Evolutionary conservation across 2,329 filamentous ascomycete species (phyloP).

Genomic region (Coniochaeta hoffmannii): DNA sequence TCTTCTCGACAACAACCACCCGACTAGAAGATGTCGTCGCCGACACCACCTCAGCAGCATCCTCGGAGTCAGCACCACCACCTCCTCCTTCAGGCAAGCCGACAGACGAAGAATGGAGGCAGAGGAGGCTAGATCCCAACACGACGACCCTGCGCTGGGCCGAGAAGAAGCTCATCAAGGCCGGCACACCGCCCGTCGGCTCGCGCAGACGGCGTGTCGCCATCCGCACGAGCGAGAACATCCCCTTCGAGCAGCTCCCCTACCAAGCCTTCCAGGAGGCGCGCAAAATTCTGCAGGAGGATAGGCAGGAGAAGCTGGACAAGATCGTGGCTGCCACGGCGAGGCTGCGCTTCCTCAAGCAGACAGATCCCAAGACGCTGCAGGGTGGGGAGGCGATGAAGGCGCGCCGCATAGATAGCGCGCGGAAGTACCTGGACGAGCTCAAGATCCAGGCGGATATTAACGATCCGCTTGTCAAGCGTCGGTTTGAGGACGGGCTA

Average conservation of each 20-base stretch:
- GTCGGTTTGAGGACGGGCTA: constrained; percentile 83
- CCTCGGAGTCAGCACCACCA: constrained; percentile 3
- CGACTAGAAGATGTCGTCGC: constrained; percentile 26
- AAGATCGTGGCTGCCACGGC: constrained; percentile 61
- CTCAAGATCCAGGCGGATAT: constrained; percentile 89
- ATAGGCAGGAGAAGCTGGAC: constrained; percentile 73
- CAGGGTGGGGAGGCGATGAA: constrained; percentile 58
- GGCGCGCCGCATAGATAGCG: constrained; percentile 57
- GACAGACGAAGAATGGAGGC: constrained; percentile 20
- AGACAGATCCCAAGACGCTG: constrained; percentile 46
- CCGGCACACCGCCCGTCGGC: constrained; percentile 66
- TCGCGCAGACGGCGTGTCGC: constrained; percentile 77
- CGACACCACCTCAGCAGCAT: constrained; percentile 15
- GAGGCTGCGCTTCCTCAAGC: constrained; percentile 62
- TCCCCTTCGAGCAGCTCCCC: constrained; percentile 89
- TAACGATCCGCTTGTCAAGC: constrained; percentile 91
- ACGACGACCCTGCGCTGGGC: constrained; percentile 57
- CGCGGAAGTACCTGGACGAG: constrained; percentile 65
- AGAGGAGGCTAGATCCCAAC: constrained; percentile 53
- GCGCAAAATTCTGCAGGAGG: constrained; percentile 69
- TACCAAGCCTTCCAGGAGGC: constrained; percentile 99
- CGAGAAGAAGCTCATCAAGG: constrained; percentile 61
- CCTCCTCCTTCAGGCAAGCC: constrained; percentile 9
- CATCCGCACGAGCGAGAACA: constrained; percentile 52
- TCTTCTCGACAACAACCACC: constrained; percentile 26